Conservation (phyloP, 306 rosid genomes). For the Oemleria cerasiformis region DNA sequence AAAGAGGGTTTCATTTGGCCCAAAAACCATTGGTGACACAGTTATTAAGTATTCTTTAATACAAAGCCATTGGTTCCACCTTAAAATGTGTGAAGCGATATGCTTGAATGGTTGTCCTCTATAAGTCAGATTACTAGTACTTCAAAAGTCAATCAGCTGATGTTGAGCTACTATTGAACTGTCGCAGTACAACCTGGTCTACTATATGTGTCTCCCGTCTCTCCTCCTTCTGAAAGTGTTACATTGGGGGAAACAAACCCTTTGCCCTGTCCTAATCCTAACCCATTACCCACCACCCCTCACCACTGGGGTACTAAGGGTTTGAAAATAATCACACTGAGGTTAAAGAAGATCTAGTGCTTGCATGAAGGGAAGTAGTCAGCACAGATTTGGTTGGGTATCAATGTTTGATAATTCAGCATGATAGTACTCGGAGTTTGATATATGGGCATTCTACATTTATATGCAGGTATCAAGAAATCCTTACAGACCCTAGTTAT, state of each 20-base stretch:
- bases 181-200: background rate
- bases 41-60: background rate
- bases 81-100: background rate
- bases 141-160: background rate
- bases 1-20: background rate
- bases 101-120: background rate
- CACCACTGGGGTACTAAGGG: background rate
- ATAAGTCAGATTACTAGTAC: background rate
- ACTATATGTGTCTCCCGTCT: background rate
- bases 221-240: background rate
- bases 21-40: background rate
- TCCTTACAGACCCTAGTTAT: slow-evolving; percentile 91
- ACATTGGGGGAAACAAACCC: background rate
- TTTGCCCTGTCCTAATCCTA: background rate
- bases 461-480: slow-evolving; percentile 82
- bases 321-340: background rate
- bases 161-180: background rate
- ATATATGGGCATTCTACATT: slow-evolving; percentile 19
- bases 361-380: slow-evolving; percentile 5
- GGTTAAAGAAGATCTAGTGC: background rate
- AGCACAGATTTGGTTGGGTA: background rate
- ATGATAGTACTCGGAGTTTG: background rate
- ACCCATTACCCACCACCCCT: background rate
- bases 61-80: background rate
- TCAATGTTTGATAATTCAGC: background rate